phyloP scores from a whole-genome alignment of 2,329 filamentous ascomycete genomes.

The Epichloe brachyelytri region DNA sequence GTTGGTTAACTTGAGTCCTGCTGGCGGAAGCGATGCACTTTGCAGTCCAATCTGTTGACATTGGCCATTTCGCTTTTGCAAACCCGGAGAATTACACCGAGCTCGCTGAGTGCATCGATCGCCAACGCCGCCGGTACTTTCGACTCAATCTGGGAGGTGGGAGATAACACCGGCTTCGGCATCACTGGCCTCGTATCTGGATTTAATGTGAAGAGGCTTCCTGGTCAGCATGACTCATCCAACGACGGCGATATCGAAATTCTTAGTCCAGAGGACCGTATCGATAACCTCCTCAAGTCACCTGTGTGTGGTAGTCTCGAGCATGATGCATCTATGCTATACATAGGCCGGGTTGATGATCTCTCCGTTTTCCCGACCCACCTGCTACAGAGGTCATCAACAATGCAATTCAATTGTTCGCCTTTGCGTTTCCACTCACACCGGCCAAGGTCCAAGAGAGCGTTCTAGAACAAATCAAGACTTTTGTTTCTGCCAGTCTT shows the following conservation, averaged over 20 bases:
- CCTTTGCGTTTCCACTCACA: conserved; percentile 79
- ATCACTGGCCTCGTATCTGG: conserved; percentile 75
- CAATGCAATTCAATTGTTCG: conserved; percentile 84
- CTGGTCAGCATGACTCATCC: conserved; percentile 50
- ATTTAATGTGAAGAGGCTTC: conserved; percentile 57
- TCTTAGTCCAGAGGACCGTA: conserved; percentile 48
- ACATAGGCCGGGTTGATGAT: conserved; percentile 39
- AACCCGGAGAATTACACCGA: conserved; percentile 84
- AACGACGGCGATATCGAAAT: conserved; percentile 34
- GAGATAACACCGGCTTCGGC: conserved; percentile 89
- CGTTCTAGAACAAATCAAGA: conserved; percentile 84
- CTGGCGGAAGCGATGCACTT: conserved; percentile 73
- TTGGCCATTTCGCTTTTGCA: conserved; percentile 85
- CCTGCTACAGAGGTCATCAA: conserved; percentile 90
- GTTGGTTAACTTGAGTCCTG: conserved; percentile 75
- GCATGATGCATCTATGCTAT: conserved; percentile 76
- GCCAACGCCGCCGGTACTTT: conserved; percentile 82
- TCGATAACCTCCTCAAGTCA: conserved; percentile 48
- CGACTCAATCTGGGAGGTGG: conserved; percentile 89
- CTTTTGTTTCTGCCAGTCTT: conserved; percentile 68
- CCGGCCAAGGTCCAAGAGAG: conserved; percentile 90
- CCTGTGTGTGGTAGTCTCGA: conserved; percentile 76
- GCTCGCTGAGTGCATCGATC: conserved; percentile 79
- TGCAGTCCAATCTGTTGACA: conserved; percentile 85
- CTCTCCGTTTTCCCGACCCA: conserved; percentile 48